Conservation (phyloP, 2,329 filamentous ascomycete genomes). For the Pseudocercospora ulei region DNA sequence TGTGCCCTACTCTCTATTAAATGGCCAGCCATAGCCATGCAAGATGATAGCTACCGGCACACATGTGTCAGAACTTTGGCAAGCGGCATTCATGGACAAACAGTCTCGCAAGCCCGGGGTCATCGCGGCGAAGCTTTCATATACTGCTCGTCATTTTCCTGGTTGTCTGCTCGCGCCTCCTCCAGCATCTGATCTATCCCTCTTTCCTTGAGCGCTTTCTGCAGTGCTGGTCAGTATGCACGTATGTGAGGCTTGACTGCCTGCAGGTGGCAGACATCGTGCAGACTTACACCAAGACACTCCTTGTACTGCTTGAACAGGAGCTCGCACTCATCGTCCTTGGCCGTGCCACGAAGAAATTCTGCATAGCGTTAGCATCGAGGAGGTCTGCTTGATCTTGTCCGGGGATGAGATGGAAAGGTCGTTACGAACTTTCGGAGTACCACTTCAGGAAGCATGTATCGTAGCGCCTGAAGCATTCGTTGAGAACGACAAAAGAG, state of each 20-base stretch:
- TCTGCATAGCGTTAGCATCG: conserved; percentile 41
- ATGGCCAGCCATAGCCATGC: too few species aligned
- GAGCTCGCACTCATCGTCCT: conserved; percentile 72
- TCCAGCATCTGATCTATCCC: conserved; percentile 90
- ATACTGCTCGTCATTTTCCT: conserved; percentile 70
- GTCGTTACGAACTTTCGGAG: conserved; percentile 79
- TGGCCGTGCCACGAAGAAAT: conserved; percentile 76
- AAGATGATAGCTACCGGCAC: too few species aligned
- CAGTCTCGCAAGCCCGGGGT: background rate
- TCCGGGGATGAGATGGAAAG: background rate
- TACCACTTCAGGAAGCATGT: conserved; percentile 99
- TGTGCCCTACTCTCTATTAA: too few species aligned
- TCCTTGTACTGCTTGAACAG: conserved; percentile 82
- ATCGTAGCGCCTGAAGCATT: conserved; percentile 70
- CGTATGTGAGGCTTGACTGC: background rate
- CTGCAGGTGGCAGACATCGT: background rate
- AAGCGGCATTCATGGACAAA: too few species aligned
- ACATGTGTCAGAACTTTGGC: too few species aligned
- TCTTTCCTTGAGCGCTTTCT: conserved; percentile 77
- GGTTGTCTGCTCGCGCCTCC: conserved; percentile 79
- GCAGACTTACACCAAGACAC: conserved; percentile 62
- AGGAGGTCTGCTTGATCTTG: background rate
- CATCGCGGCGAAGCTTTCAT: conserved; percentile 39
- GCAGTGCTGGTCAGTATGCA: conserved; percentile 9
- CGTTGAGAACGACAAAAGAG: background rate